Percentiles rank a stretch among this genome's conserved stretches.
Conservation (phyloP, 2,329 filamentous ascomycete species). For the Zymoseptoria ardabiliae region DNA sequence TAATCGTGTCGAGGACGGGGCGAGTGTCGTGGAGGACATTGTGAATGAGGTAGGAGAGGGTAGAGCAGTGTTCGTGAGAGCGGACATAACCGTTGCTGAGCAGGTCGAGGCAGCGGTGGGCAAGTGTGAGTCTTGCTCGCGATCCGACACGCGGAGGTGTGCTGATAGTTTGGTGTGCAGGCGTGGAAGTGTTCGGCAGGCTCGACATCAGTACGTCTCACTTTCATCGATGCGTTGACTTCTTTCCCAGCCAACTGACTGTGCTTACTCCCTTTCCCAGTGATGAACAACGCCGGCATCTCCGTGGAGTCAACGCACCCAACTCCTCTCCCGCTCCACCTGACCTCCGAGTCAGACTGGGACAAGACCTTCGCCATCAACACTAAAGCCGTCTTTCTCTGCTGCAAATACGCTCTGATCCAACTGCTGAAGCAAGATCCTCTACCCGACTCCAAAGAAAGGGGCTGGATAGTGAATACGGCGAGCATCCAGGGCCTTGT, state of each 20-base stretch:
- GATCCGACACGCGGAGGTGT: no score
- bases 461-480: constrained; percentile 36
- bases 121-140: constrained; percentile 6
- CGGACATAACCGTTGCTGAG: constrained; percentile 27
- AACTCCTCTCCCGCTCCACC: constrained; percentile 22
- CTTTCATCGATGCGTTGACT: no score
- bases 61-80: constrained; percentile 24
- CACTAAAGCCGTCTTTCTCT: constrained; percentile 33
- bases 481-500: constrained; percentile 31
- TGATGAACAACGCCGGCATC: constrained; percentile 9
- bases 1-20: constrained; percentile 20
- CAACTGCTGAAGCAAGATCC: constrained; percentile 34
- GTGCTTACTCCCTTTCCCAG: no score
- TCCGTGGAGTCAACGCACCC: constrained; percentile 22
- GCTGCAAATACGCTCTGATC: constrained; percentile 32
- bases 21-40: constrained; percentile 13
- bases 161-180: no score
- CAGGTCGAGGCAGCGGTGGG: constrained; percentile 23
- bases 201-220: constrained; percentile 6
- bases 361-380: constrained; percentile 34
- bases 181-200: constrained; percentile 26
- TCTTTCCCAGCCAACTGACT: no score
- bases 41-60: constrained; percentile 10
- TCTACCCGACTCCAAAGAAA: constrained; percentile 16
- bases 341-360: constrained; percentile 29